Evolutionary conservation across 176 grass and related monocot species (phyloP), one percentile per base, ranked within the genome.

Genomic region (Alopecurus myosuroides): DNA sequence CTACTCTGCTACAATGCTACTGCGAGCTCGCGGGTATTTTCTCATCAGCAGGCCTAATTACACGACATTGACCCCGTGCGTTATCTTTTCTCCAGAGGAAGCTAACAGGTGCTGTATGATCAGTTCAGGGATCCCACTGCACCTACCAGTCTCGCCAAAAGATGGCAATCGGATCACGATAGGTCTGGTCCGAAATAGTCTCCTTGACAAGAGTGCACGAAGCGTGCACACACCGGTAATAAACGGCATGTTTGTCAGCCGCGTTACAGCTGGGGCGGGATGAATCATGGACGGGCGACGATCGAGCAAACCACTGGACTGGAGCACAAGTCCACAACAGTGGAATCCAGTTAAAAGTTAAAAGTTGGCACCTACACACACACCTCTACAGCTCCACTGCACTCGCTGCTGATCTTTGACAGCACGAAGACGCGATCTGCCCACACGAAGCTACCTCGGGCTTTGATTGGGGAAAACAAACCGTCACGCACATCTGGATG

Each of bases 401-500:
- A 67, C 39, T 23, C 40, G 37, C 73, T 11, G 12, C 28, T 41
- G 8, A 33, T 15, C 66, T 74, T 74, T 33, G 78, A 61, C 50
- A 70, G 46, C 81, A 57, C 4, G 9, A 76, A 73, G 45, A 56
- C 2, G 34, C 18, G 81, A 63, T 26, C 28, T 36, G 58, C 29
- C 29, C 70, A 69, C 39, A 46, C 26, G 57, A 76, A 18, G 57
- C 7, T 37, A 35, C 36, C 15, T 39, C 63, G 17, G 18, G 41
- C 10, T 36, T 81, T 49, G 77, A 85, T 81, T 39, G 77, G 69
- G 66, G 30, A 67, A 85, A 87, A 55, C 60, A 85, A 87, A 55
- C 26, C 48, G 50, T 48, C 35, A 28, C 62, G 35, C 28, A 17
- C 73, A 88, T 71, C 80, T 83, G 79, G 7, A 60, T 70, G 58